Conservation (phyloP, 768 basidiomycete genomes). For the Pleurotus citrinopileatus region DNA sequence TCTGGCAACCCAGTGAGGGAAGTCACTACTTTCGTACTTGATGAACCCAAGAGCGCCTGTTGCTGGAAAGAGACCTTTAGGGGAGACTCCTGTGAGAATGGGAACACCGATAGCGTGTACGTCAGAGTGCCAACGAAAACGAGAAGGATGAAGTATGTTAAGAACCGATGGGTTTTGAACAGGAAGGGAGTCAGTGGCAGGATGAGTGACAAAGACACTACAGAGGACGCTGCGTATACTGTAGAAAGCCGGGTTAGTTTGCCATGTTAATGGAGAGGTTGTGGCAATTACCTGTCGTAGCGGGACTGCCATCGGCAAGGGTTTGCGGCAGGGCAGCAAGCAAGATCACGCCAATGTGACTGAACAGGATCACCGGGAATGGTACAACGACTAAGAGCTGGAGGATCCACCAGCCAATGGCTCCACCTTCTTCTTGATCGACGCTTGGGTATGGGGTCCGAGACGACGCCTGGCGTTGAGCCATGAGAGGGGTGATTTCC, state of each 20-base stretch:
- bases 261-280: not conserved
- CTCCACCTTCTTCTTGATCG: constrained; percentile 20
- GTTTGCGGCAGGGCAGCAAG: constrained; percentile 53
- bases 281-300: constrained; percentile 41
- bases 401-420: constrained; percentile 50
- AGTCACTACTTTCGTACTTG: constrained; percentile 34
- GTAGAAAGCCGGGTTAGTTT: not conserved
- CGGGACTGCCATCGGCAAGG: constrained; percentile 57
- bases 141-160: constrained; percentile 28
- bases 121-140: constrained; percentile 41
- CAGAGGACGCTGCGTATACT: constrained; percentile 51
- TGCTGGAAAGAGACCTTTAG: constrained; percentile 76
- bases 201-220: constrained; percentile 48
- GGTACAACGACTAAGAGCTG: constrained; percentile 56
- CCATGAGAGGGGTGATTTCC: constrained; percentile 57
- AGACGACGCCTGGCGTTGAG: constrained; percentile 8
- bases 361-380: constrained; percentile 48
- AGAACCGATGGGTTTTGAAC: constrained; percentile 38
- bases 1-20: constrained; percentile 40
- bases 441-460: not conserved
- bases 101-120: constrained; percentile 48
- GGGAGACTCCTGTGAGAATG: constrained; percentile 60
- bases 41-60: constrained; percentile 39
- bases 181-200: constrained; percentile 66
- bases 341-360: constrained; percentile 46